Conservation (phyloP, 2,329 filamentous ascomycete species). For the Graphilbum fragrans region DNA sequence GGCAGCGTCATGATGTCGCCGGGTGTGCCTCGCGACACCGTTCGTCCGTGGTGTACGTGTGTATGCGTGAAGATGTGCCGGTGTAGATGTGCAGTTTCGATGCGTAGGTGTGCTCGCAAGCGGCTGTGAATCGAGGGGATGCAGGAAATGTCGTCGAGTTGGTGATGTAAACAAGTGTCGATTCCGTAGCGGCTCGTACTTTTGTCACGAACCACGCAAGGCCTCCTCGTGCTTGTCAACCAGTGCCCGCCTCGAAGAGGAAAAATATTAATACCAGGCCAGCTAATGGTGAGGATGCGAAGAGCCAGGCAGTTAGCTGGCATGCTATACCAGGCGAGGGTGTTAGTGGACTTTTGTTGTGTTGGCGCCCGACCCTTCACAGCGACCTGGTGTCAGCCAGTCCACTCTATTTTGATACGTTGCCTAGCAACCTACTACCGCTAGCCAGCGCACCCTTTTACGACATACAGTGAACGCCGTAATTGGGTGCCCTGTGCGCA, state of each 20-base stretch:
- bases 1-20: conserved; percentile 2
- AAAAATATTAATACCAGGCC: background rate
- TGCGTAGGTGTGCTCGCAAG: too few relatives aligned
- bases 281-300: background rate
- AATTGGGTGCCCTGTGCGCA: too few relatives aligned
- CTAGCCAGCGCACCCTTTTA: too few relatives aligned
- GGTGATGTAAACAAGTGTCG: too few relatives aligned
- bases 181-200: too few relatives aligned
- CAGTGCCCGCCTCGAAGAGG: conserved; percentile 5
- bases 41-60: background rate
- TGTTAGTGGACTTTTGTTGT: background rate
- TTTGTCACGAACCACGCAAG: too few relatives aligned
- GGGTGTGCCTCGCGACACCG: background rate
- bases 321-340: background rate
- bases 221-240: too few relatives aligned
- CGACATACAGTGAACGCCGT: too few relatives aligned
- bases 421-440: conserved; percentile 1
- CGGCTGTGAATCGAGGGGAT: background rate
- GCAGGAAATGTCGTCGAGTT: too few relatives aligned
- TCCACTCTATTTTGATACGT: background rate
- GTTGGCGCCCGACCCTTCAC: background rate
- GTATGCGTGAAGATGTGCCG: background rate
- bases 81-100: too few relatives aligned
- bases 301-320: background rate
- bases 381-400: background rate